Base-by-base conservation (phyloP, 306 rosid species). In the Sicyos edulis region DNA sequence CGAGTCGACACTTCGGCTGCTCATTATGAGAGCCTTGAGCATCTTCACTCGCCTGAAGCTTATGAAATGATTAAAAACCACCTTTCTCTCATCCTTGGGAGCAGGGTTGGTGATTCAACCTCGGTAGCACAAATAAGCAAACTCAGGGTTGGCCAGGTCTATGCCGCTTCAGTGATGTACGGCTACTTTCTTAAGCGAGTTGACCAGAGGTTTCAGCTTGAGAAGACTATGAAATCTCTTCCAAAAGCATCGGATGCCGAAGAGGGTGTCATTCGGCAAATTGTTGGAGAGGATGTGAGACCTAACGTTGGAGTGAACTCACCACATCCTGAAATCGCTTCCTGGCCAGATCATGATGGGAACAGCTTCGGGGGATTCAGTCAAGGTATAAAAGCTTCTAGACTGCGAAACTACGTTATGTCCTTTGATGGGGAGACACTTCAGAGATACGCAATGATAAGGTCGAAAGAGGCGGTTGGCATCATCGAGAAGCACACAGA, bases 111-210 rank as follows among this genome's bases (percentile, higher is more conserved):
- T 17, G 97, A 92, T 78, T 80, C 83, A 19, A 20, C 83, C 45
- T 84, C 96, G 26, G 87, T 89, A 16, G 96, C 95, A 49, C 89
- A 88, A 78, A 88, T 88, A 66, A 88, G 96, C 85, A 88, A 88
- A 78, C 86, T 92, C 55, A 85, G 91, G 78, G 91, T 83, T 16
- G 96, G 97, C 49, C 96, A 92, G 80, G 97, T 89, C 80, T 92
- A 92, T 80, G 97, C 97, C 0, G 97, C 97, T 6, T 92, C 96
- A 21, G 84, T 89, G 67, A 86, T 92, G 96, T 92, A 92, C 55
- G 97, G 96, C 21, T 92, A 89, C 84, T 88, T 92, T 77, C 96
- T 92, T 61, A 92, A 82, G 82, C 89, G 96, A 65, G 92, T 92
- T 75, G 95, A 89, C 77, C 96, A 88, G 82, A 76, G 97, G 80